Evolutionary conservation across 768 basidiomycete species (phyloP), one percentile per base, ranked within the genome.

Genomic region (Phlegmacium glaucopus): DNA sequence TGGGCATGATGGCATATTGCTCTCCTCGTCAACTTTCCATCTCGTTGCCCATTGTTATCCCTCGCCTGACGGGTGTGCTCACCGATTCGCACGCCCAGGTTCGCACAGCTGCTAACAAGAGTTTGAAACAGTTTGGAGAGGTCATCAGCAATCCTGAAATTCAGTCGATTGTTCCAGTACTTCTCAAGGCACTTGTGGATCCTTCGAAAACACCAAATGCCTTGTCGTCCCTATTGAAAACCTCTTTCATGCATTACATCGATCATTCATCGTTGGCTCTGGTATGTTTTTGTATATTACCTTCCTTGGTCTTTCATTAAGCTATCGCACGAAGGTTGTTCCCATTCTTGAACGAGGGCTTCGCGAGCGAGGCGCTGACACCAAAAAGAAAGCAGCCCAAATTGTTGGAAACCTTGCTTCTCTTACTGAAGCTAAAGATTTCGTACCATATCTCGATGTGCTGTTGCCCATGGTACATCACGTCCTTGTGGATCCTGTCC

Each of bases 1-100:
- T 99, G 49, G 96, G 96, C 17, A 90, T 94, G 78, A 98, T 98
- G 94, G 96, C 96, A 1, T 98, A 95, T 67, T 95, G 94, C 63
- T 93, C 96, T 8, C 96, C 95, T 1, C 81, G 84, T 32, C 96
- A 99, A 65, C 79, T 98, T 12, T 96, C 96, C 0, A 74, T 93
- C 15, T 98, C 95, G 0, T 76, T 99, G 3, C 95, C 95, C 6
- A 90, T 97, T 42, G 92, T 98, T 64, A 94, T 99, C 45, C 96
- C 96, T 6, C 84, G 88, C n/a, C 71, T 99, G 18, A 96, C 94
- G 15, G 89, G 85, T 4, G 94, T 96, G 41, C 74, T 99, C 47
- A 98, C 94, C 45, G 96, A 99, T 65, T 94, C 96, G 5, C 96
- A 98, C 72, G 85, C 93, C 11, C 95, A 98, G 76, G 96, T 99